Base-by-base conservation (phyloP, 495 filamentous ascomycete species). In the Aspergillus carlsbadensis region DNA sequence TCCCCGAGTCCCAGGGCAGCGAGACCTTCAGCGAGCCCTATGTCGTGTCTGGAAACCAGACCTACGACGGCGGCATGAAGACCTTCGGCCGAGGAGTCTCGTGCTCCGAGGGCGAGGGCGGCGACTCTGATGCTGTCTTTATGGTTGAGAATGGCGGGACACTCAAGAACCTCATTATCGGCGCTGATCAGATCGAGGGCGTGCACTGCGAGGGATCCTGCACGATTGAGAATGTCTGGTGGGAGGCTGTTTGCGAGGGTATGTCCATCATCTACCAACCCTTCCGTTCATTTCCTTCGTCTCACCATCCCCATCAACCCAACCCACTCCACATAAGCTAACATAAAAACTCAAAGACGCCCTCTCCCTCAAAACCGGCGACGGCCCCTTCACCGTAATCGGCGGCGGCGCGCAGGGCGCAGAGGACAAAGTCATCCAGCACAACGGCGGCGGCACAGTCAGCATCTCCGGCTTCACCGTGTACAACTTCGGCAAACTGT, bases 391-490 rank as follows among this genome's bases (percentile, higher is more conserved):
- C 11, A 71, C 70, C 57, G 78, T 85, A 63, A 80, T 72, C 56
- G 82, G 81, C 52, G 84, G 84, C 34, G 84, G 84, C 43, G 83
- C 83, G 5, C 70, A 77, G n/a, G 68, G 66, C 41, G 83, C 84
- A 17, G 69, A 72, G 1, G 84, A 87, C 68, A 87, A 87, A 65
- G 76, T 87, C 39, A 71, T 87, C 56, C 84, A 62, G 68, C 80
- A 84, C 74, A 87, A 87, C 71, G 81, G 78, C 42, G 66, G 67
- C 21, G 84, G 83, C 24, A 82, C 81, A 2, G 74, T 85, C 46
- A 72, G 70, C 50, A 80, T 87, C 63, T 76, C 78, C 54, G 78
- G 80, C 58, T 86, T 86, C 71, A 76, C 71, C 37, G 73, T 71
- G 37, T 65, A 69, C 52, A 63, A 69, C 60, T 75, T 73, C 49